Base-by-base conservation (phyloP, 768 basidiomycete species). In the Thelephora aurantiotincta region DNA sequence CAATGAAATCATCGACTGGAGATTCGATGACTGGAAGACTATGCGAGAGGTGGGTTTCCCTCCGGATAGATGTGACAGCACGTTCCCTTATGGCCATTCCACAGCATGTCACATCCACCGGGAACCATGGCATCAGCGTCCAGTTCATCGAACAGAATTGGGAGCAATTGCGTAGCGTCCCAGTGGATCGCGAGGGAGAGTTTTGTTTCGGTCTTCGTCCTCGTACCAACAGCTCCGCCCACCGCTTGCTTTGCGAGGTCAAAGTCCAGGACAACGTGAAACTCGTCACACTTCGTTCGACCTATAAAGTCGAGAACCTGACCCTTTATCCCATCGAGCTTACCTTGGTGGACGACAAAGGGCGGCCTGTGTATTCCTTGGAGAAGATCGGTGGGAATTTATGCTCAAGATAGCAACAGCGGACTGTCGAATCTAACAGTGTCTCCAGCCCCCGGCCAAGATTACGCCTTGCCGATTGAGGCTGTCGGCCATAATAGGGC, bases 1-100 rank as follows among this genome's bases (percentile, higher is more conserved):
- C 53, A 82, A 84, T 34, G 73, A 87, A 56, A 78, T 72, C 6
- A 68, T 88, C 3, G 93, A 97, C 48, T 98, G 96, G 96, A 73
- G 96, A 48, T 97, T 98, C 57, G 92, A 97, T 59, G 93, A 98
- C 57, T 91, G 90, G 84, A 83, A 82, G 60, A 83, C 82, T 3
- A 81, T 87, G 69, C 79, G 96, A 59, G 96, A 99, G 69, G 92
- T 90, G 58, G 51, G 70, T 47, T 6, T 11, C 19, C 30, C 5
- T 18, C 26, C 45, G 19, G n/a, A 20, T 23, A 13, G 6, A 13
- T 11, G 22, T 22, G 33, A 6, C 4, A 4, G 26, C 35, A 46
- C 9, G 35, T 30, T 19, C 22, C 22, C 53, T 14, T 42, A 41
- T 19, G 33, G 1, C 43, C 18, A 22, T 12, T 41, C 44, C 46